Conservation (phyloP, 1,139 yeast species). For the Blastobotrys ciferrii region DNA sequence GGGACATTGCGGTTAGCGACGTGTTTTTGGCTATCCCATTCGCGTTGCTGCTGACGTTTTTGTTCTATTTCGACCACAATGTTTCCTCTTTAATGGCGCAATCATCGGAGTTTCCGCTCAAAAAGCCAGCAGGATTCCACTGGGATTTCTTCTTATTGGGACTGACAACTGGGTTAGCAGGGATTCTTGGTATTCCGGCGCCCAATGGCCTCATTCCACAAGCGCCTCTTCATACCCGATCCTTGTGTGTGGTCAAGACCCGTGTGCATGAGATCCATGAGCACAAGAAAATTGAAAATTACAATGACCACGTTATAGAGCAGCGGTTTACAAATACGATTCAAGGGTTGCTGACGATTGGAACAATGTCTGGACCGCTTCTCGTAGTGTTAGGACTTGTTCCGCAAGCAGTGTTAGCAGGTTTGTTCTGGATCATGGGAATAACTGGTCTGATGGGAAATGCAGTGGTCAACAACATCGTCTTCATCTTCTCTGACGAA, state of each 20-base stretch:
- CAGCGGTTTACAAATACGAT: conserved; percentile 80
- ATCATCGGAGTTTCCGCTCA: conserved; percentile 72
- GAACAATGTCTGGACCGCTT: conserved; percentile 87
- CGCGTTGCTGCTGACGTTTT: conserved; percentile 75
- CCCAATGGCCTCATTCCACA: conserved; percentile 97
- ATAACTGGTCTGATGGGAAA: conserved; percentile 71
- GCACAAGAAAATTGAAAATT: conserved; percentile 30
- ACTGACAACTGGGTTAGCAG: conserved; percentile 80
- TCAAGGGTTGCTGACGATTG: conserved; percentile 81
- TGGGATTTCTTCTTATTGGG: conserved; percentile 90
- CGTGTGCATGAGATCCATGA: conserved; percentile 15
- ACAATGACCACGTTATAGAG: conserved; percentile 63
- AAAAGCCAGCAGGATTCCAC: conserved; percentile 86
- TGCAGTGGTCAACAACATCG: conserved; percentile 58
- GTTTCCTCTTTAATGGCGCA: conserved; percentile 93
- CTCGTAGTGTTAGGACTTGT: conserved; percentile 74
- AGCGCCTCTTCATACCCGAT: conserved; percentile 87
- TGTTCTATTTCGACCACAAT: conserved; percentile 93
- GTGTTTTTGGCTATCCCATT: conserved; percentile 90
- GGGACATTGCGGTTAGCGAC: conserved; percentile 70
- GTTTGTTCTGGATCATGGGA: conserved; percentile 92
- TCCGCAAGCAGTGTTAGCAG: conserved; percentile 95
- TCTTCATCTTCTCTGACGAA: conserved; percentile 64
- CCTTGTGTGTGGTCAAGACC: conserved; percentile 60
- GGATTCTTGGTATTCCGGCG: conserved; percentile 86